Percentiles rank a stretch among this genome's conserved stretches.
phyloP scores from a whole-genome alignment of 495 filamentous ascomycete genomes.

The Daldinia vernicosa region DNA sequence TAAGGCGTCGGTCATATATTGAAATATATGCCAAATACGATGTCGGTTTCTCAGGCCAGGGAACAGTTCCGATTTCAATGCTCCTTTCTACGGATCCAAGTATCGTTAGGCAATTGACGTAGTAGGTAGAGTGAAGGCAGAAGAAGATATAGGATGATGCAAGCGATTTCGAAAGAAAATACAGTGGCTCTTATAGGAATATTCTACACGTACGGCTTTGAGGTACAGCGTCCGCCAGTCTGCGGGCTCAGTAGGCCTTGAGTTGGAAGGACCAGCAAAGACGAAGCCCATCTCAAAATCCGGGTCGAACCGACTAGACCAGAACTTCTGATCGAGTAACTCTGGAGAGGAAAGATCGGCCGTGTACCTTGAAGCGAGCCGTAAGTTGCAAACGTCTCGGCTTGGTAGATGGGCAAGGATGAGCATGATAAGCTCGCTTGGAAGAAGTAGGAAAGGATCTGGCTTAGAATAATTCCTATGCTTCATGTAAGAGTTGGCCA shows the following conservation, averaged over 20 bases:
- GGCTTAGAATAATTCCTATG: neutral
- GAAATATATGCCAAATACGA: neutral
- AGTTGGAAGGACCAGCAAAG: neutral
- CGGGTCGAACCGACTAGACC: neutral
- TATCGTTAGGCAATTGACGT: neutral
- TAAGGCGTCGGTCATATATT: neutral
- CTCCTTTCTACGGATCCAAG: neutral
- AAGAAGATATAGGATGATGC: neutral
- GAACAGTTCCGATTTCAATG: neutral
- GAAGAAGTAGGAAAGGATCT: constrained; percentile 13
- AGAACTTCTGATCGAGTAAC: neutral
- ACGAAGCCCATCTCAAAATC: neutral
- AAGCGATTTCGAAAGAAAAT: neutral
- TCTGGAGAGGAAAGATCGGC: neutral
- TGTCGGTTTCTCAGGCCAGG: neutral
- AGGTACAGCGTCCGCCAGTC: neutral
- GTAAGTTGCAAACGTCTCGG: constrained; percentile 15
- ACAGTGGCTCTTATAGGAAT: neutral
- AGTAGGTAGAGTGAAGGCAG: neutral
- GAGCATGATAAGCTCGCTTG: constrained; percentile 21
- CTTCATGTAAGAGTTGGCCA: neutral
- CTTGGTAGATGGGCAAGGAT: constrained; percentile 20
- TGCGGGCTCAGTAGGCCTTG: neutral
- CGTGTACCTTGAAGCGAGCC: constrained; percentile 19
- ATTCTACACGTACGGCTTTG: neutral